Base-by-base conservation (phyloP, 2,329 filamentous ascomycete genomes). In the Microsporum ferrugineum region DNA sequence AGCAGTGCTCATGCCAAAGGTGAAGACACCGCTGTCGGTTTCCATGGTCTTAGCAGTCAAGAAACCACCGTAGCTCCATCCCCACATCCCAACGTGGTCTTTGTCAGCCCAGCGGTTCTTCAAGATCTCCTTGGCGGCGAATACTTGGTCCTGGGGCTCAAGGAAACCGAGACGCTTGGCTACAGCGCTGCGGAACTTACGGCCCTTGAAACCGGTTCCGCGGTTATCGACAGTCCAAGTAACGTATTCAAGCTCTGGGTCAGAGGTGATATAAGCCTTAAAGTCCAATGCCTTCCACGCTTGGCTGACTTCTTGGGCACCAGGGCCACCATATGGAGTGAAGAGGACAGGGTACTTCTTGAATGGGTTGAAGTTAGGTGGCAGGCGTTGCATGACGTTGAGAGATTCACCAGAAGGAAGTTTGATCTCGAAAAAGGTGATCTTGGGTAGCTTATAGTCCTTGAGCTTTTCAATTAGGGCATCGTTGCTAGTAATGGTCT, bases 21-120 rank as follows among this genome's bases (percentile, higher is more conserved):
- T 80, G 70, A 88, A 87, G 14, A 80, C 79, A 0, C 80, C 82
- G 17, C 81, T 82, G 69, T 83, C 76, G 0, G 78, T 75, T 68
- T 88, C 86, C 5, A 88, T 75, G 0, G 86, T 84, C 73, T 88
- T 88, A 58, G 83, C 75, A 0, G 83, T 79, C 1, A 88, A 77
- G 66, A 85, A 88, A 1, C 85, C 86, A 10, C 86, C 86, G 65
- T 82, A 88, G 0, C 81, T 85, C 84, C 84, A 87, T 1, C 86
- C 86, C 76, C 82, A 88, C 68, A 88, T 87, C 45, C 80, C 84
- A 12, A 88, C 78, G 66, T 84, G 80, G 8, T 79, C 70, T 0
- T 74, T 70, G 67, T 88, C 82, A 61, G 88, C 77, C 69, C 78
- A 88, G 0, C 72, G 60, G 61, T 76, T 74, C 36, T 73, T 70